phyloP scores from a whole-genome alignment of 495 filamentous ascomycete genomes.

The Penicillium antarcticum region DNA sequence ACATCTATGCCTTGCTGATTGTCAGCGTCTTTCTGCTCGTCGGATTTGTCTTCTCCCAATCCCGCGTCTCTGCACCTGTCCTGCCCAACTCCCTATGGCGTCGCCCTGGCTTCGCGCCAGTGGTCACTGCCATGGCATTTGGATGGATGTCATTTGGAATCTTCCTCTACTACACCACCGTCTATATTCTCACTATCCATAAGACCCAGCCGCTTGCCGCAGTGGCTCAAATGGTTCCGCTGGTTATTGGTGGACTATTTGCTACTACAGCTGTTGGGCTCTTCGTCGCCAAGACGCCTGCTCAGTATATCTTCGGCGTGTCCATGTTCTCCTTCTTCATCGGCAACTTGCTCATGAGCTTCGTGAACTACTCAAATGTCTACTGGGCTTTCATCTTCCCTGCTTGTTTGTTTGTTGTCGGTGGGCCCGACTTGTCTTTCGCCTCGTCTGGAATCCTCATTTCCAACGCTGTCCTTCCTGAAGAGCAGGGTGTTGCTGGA shows the following conservation, averaged over 20 bases:
- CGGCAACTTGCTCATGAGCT: slow-evolving; percentile 29
- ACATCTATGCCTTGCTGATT: slow-evolving; percentile 33
- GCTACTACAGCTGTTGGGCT: slow-evolving; percentile 34
- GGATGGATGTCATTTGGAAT: slow-evolving; percentile 42
- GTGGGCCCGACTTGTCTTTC: slow-evolving; percentile 48
- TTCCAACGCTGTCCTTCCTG: slow-evolving; percentile 34
- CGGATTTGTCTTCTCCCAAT: slow-evolving; percentile 31
- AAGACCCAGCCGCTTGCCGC: slow-evolving; percentile 25
- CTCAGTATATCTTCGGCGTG: slow-evolving; percentile 41
- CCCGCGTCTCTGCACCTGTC: slow-evolving; percentile 2
- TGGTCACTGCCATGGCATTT: slow-evolving; percentile 30
- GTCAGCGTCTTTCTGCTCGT: slow-evolving; percentile 27
- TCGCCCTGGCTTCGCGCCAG: slow-evolving; percentile 29
- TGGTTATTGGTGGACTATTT: slow-evolving; percentile 30
- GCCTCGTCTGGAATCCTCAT: slow-evolving; percentile 44
- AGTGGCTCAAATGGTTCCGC: slow-evolving; percentile 32
- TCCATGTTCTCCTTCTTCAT: slow-evolving; percentile 37
- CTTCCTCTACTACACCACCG: slow-evolving; percentile 42
- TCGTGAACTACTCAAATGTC: slow-evolving; percentile 17
- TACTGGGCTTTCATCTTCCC: slow-evolving; percentile 40
- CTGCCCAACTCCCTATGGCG: slow-evolving; percentile 38
- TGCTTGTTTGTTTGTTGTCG: slow-evolving; percentile 36
- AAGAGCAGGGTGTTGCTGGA: slow-evolving; percentile 43
- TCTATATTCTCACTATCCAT: slow-evolving; percentile 31
- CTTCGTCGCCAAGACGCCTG: slow-evolving; percentile 30